Base-by-base conservation (phyloP, 169 alveolate species). In the Babesia divergens region DNA sequence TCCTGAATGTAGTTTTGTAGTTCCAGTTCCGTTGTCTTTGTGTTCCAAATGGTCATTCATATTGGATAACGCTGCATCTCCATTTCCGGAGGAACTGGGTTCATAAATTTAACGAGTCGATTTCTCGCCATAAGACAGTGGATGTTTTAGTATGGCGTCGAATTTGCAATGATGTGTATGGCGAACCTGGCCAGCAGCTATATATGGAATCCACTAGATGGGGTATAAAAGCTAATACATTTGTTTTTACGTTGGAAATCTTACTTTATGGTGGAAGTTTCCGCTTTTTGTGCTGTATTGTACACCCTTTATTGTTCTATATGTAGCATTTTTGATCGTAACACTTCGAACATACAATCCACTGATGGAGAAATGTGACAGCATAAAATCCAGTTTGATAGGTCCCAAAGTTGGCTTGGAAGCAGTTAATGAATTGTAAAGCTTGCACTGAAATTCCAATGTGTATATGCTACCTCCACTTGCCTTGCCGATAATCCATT, bases 401-500 rank as follows among this genome's bases (percentile, higher is more conserved):
- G 82, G 74, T 4, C 35, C 69, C 51, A 79, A 37, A 22, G 42
- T 18, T 4, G 65, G 62, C n/a, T 38, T 11, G 24, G 14, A 16
- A 0, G 22, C 82, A 55, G 6, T 50, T 54, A 26, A 9, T 4
- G 79, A 58, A 18, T 55, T 43, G 18, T 53, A 18, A 18, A 60
- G 67, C 40, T 42, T 44, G 52, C 74, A 56, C 31, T 65, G 58
- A 28, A 66, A 55, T 20, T 43, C 59, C 38, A 79, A 22, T 6
- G 71, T 32, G 35, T 26, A 60, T 9, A 22, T 50, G 18, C 46
- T 22, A n/a, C 47, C 74, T 3, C 83, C 83, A 40, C 35, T 28
- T 8, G 53, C 43, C 53, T 79, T 79, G 18, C 47, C 64, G n/a
- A 68, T 18, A 9, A 26, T 44, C 87, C 87, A 79, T 51, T 68